Evolutionary conservation across 495 filamentous ascomycete species (phyloP), one percentile per base, ranked within the genome.

Genomic region (Podospora australis): DNA sequence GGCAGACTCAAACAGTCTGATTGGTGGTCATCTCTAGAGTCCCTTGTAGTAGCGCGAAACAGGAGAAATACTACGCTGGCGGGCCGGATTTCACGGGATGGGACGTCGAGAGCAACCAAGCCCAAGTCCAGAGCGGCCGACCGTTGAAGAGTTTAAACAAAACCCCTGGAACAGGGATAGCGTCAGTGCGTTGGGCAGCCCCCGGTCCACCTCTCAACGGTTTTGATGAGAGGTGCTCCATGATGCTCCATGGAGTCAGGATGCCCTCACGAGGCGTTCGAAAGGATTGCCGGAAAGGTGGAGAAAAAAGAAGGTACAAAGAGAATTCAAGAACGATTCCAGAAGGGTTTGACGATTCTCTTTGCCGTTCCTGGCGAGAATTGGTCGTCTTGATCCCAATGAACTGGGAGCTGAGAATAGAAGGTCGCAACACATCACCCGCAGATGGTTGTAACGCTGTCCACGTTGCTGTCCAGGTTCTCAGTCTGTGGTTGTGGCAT

Each of bases 31-130:
- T 14, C 39, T 32, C 22, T 9, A 43, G 35, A 41, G 38, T 30
- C 52, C 57, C 53, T 58, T 56, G 57, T 51, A 59, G n/a, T n/a
- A n/a, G 59, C n/a, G 34, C 48, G 26, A 59, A 57, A 53, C 49
- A 40, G 44, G 46, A 21, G 30, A 39, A 53, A 55, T 60, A 42
- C 52, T 49, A 63, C 54, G 50, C 54, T 55, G 57, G 50, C 29
- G 32, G 32, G 39, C 36, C n/a, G 19, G 6, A 3, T 24, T 3
- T 22, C 14, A 25, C 35, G 30, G 39, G 30, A 44, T 38, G 40
- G n/a, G 21, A 43, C 40, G 14, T 23, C 14, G 8, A 14, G 14
- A 23, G 23, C 14, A 7, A 13, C 7, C 14, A 10, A 23, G 21
- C 6, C 20, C n/a, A 19, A 16, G 40, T 21, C 40, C 22, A 43